A percentile compares a stretch with the other conserved stretches of the same genome.
Evolutionary conservation across 306 rosid genomes (phyloP).

Genomic region (Trifolium pratense): DNA sequence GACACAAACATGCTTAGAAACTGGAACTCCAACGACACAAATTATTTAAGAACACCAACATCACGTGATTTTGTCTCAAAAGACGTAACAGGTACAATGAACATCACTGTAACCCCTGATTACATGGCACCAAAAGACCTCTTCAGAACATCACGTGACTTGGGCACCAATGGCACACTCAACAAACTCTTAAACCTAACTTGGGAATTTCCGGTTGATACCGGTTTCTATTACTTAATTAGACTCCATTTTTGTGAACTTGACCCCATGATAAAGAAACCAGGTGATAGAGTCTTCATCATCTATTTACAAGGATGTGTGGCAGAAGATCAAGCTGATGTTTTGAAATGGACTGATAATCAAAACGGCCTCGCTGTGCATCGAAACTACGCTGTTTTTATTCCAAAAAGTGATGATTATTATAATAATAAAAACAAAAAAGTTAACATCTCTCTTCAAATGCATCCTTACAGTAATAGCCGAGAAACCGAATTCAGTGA

Average conservation of each 20-base stretch:
- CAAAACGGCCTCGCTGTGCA: constrained; percentile 21
- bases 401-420: background rate
- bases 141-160: constrained; percentile 33
- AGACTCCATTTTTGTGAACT: constrained; percentile 59
- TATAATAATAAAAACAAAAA: constrained; percentile 1
- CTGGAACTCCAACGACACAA: constrained; percentile 8
- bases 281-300: background rate
- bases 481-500: rapidly evolving
- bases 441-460: constrained; percentile 29
- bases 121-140: constrained; percentile 48
- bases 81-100: rapidly evolving
- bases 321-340: constrained; percentile 29
- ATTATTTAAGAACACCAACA: background rate
- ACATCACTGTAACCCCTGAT: background rate
- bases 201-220: constrained; percentile 39
- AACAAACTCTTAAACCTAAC: constrained; percentile 33
- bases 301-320: constrained; percentile 43
- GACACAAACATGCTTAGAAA: constrained; percentile 45
- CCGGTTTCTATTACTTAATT: constrained; percentile 40
- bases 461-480: background rate
- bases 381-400: constrained; percentile 5
- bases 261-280: rapidly evolving
- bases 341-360: background rate
- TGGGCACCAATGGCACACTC: background rate
- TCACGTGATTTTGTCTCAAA: background rate